Conservation (phyloP, 108 stramenopile species). For the Skeletonema marinoi region DNA sequence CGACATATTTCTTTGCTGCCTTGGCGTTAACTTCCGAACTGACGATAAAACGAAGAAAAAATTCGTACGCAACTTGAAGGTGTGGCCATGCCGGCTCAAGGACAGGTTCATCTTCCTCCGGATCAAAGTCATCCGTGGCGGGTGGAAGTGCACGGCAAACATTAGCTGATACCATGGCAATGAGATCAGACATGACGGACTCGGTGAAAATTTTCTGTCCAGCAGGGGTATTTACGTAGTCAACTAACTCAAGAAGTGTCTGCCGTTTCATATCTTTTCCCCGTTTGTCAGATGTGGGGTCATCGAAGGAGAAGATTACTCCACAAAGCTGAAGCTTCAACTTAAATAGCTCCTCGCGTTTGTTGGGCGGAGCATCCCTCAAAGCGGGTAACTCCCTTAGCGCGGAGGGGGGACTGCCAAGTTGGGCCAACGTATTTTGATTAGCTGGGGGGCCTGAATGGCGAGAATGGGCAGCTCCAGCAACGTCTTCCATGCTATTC, state of each 20-base stretch:
- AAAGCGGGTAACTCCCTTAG: constrained; percentile 76
- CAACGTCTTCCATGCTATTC: constrained; percentile 2
- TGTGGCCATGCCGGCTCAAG: constrained; percentile 99
- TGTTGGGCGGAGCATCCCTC: constrained; percentile 80
- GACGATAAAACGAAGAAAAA: constrained; percentile 98
- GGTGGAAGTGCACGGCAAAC: constrained; percentile 97
- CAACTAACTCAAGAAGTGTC: constrained; percentile 96
- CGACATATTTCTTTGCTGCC: constrained; percentile 97
- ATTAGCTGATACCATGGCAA: constrained; percentile 93
- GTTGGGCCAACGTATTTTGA: constrained; percentile 17
- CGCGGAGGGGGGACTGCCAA: constrained; percentile 43
- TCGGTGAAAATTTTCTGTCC: constrained; percentile 99
- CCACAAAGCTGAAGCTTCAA: constrained; percentile 85
- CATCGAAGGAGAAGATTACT: constrained; percentile 88
- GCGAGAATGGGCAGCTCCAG: background rate
- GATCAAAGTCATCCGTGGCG: constrained; percentile 97
- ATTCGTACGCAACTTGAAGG: constrained; percentile 99
- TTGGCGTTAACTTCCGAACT: constrained; percentile 96
- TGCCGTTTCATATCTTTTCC: constrained; percentile 97
- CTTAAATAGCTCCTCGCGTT: constrained; percentile 88
- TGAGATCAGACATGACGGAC: constrained; percentile 89
- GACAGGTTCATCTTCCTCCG: constrained; percentile 99
- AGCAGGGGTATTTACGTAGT: constrained; percentile 97
- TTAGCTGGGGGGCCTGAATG: background rate
- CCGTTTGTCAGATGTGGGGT: constrained; percentile 83